Base-by-base conservation (phyloP, 208 protist genomes). In the Leishmania turanica region DNA sequence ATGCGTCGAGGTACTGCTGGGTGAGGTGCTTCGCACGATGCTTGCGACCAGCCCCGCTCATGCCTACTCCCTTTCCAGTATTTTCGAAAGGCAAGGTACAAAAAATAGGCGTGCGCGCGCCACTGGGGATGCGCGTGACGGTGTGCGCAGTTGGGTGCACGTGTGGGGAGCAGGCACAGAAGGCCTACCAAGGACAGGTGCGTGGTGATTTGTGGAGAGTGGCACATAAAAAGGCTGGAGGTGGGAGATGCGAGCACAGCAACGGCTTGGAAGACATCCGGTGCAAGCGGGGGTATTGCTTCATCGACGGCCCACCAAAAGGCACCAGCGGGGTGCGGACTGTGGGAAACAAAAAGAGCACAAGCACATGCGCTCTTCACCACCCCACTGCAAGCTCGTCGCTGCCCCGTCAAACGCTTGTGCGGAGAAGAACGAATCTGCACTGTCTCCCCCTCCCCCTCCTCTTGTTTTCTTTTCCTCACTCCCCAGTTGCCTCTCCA, bases 21-120 rank as follows among this genome's bases (percentile, higher is more conserved):
- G 93, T 97, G 62, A 96, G 84, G 77, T 97, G 92, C 87, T 97
- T 97, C 31, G 93, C 93, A 37, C 93, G 90, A 78, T 97, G 93
- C 79, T 95, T 95, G 40, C 93, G 84, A 11, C 93, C 93, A 65
- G 87, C 88, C 0, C 93, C 93, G 75, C 92, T 96, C 93, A 97
- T 96, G 37, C 70, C 45, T 84, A 51, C 51, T 8, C 45, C 40
- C 69, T 37, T n/a, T 24, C 27, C 31, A 51, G 31, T 73, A 17
- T 54, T 15, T 40, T 3, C 13, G 45, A 3, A 24, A 34, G 69
- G 45, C 27, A 73, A 62, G 8, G 72, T 45, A n/a, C 31, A 11
- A 76, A 34, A 62, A 47, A 0, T 5, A 62, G 1, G 40, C 31
- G 62, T 51, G 45, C 9, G 69, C 47, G 47, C 34, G 8, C 27